Evolutionary conservation across 495 filamentous ascomycete species (phyloP), one percentile per base, ranked within the genome.

Genomic region (Parathielavia hyrcaniae): DNA sequence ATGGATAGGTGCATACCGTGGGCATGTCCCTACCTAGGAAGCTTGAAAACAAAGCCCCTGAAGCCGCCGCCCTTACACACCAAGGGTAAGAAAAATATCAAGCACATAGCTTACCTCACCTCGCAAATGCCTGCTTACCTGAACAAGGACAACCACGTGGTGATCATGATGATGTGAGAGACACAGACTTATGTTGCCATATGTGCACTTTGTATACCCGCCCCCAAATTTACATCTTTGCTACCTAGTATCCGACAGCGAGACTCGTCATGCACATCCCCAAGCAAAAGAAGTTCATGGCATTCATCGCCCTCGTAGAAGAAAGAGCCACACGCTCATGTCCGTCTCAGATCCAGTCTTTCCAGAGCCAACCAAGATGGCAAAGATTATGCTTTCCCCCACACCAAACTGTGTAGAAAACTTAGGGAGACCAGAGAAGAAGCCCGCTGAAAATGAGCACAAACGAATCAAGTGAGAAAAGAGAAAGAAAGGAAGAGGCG

Each of bases 301-400:
- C 8, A 50, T 38, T 36, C 47, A 49, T 50, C 48, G 4, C 32
- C 19, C 48, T 30, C 35, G 49, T 39, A 52, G 26, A 39, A 36
- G 7, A 26, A n/a, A n/a, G n/a, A n/a, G n/a, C n/a, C n/a, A 35
- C 36, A 23, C n/a, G 43, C 19, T 45, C 14, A 38, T 41, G 19
- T 52, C 40, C 50, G 40, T 39, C 35, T n/a, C n/a, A 41, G 20
- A 41, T 9, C 16, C 14, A 22, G 20, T 23, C 48, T 23, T 20
- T 36, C 32, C n/a, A n/a, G n/a, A n/a, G n/a, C n/a, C n/a, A n/a
- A n/a, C n/a, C n/a, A n/a, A n/a, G n/a, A n/a, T n/a, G n/a, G n/a
- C n/a, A n/a, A n/a, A n/a, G n/a, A n/a, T n/a, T n/a, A n/a, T n/a
- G n/a, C n/a, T n/a, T n/a, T n/a, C n/a, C n/a, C n/a, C n/a, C n/a